A percentile compares a stretch with the other conserved stretches of the same genome.
These are phyloP conservation scores for Venturia aucupariae DNA, from an alignment of 2,329 filamentous ascomycete species.

Conservation along the genomic window DNA sequence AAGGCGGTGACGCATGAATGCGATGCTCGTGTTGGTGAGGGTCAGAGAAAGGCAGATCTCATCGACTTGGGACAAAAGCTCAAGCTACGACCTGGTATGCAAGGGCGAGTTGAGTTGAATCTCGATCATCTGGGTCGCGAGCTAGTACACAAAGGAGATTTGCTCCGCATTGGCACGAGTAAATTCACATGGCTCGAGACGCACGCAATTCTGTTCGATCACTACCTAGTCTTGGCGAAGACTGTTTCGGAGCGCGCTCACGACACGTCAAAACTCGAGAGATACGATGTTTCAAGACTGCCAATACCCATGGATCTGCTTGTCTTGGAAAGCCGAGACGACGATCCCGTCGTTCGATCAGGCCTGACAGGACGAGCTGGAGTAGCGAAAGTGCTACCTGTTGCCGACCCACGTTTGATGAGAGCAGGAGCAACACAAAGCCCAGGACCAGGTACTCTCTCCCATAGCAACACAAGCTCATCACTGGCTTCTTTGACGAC, in stretches of 20 bases:
- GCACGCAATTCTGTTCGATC: constrained; percentile 88
- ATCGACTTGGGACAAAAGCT: constrained; percentile 77
- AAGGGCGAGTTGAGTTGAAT: constrained; percentile 71
- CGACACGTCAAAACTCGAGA: constrained; percentile 63
- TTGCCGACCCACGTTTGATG: constrained; percentile 44
- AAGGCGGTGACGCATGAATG: constrained; percentile 82
- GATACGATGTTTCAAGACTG: constrained; percentile 85
- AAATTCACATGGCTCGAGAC: constrained; percentile 91
- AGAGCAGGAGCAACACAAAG: constrained; percentile 34
- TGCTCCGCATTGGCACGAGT: constrained; percentile 65
- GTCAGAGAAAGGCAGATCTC: constrained; percentile 81
- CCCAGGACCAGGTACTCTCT: constrained; percentile 42
- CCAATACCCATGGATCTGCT: constrained; percentile 95
- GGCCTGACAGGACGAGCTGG: constrained; percentile 64
- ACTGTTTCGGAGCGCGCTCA: constrained; percentile 54
- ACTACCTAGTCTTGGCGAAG: constrained; percentile 92
- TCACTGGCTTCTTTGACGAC: constrained; percentile 42
- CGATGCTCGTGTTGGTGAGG: constrained; percentile 84
- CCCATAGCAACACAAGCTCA: constrained; percentile 58
- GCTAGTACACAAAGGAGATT: constrained; percentile 77
- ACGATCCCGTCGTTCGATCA: constrained; percentile 79
- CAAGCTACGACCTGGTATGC: constrained; percentile 77
- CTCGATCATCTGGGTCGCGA: constrained; percentile 89
- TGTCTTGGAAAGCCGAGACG: constrained; percentile 83
- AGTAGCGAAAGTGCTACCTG: constrained; percentile 50